Conservation (phyloP, 805 yeast genomes). For the Saccharomycopsis amapae region DNA sequence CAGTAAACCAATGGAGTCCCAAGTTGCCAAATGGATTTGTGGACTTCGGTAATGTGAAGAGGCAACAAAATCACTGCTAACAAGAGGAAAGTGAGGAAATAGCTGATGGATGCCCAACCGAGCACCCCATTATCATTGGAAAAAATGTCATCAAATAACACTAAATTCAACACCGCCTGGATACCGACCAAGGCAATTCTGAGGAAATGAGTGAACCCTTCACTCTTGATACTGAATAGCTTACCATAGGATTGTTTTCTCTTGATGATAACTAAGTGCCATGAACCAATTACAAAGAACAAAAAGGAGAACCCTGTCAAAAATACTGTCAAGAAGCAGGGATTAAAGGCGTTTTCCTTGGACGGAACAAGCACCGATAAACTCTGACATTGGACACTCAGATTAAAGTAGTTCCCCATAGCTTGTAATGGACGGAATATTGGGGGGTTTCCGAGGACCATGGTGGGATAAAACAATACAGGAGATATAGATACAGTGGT, state of each 20-base stretch:
- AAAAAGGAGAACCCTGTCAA: conserved; percentile 1
- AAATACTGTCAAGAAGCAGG: conserved; percentile 9
- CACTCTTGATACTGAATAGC: conserved; percentile 9
- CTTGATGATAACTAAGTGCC: conserved; percentile 11
- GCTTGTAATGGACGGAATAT: too few relatives aligned
- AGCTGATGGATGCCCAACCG: neutral
- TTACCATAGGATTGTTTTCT: conserved; percentile 7
- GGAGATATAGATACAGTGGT: too few relatives aligned
- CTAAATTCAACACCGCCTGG: conserved; percentile 3
- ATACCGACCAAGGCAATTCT: conserved; percentile 7
- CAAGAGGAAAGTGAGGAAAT: conserved; percentile 1
- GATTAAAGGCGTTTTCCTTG: conserved; percentile 19
- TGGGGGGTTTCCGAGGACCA: too few relatives aligned
- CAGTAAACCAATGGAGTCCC: conserved; percentile 14
- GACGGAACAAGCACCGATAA: neutral
- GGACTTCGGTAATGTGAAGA: conserved; percentile 18
- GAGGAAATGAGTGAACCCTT: conserved; percentile 12
- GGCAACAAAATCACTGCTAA: conserved; percentile 13
- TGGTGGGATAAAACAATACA: too few relatives aligned
- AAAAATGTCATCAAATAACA: conserved; percentile 4
- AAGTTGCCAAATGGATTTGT: conserved; percentile 18
- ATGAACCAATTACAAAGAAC: conserved; percentile 8
- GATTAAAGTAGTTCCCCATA: too few relatives aligned
- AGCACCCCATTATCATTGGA: neutral
- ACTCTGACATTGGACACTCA: neutral